These are phyloP conservation scores for Pythium chondricola DNA, from an alignment of 352 stramenopile species.

Conservation along the genomic window DNA sequence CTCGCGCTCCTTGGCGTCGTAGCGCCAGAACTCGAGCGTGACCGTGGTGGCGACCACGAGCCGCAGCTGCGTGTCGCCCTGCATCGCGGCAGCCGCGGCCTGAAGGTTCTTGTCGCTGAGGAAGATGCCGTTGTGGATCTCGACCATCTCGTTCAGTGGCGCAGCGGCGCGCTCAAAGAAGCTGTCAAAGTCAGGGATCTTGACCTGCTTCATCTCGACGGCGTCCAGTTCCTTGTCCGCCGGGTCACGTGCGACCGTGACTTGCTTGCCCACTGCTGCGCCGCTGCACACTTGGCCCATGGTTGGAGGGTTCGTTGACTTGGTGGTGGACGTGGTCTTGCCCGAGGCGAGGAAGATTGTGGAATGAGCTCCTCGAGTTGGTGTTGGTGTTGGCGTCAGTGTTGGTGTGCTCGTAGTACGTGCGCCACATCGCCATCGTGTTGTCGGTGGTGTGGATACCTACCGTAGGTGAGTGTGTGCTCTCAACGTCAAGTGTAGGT, in stretches of 20 bases:
- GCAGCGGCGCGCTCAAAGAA: slow-evolving; percentile 21
- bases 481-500: too few relatives aligned
- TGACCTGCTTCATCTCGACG: slow-evolving; percentile 20
- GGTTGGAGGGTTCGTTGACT: slow-evolving; percentile 1
- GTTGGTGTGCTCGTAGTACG: too few relatives aligned
- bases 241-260: slow-evolving; percentile 18
- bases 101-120: slow-evolving; percentile 54
- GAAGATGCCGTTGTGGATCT: slow-evolving; percentile 43
- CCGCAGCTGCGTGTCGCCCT: slow-evolving; percentile 40
- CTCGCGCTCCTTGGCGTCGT: slow-evolving; percentile 39
- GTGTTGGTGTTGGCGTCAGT: too few relatives aligned
- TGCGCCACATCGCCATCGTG: too few relatives aligned
- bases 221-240: slow-evolving; percentile 20
- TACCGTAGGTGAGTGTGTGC: too few relatives aligned
- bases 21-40: slow-evolving; percentile 32
- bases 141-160: slow-evolving; percentile 24
- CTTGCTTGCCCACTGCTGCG: slow-evolving; percentile 37
- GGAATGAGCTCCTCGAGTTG: slow-evolving; percentile 12
- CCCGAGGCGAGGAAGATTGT: slow-evolving; percentile 8
- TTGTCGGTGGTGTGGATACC: too few relatives aligned
- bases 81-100: slow-evolving; percentile 32
- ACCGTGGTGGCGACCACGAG: slow-evolving; percentile 16
- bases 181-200: slow-evolving; percentile 19
- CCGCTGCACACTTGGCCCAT: slow-evolving; percentile 63
- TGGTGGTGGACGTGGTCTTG: slow-evolving; percentile 1